Percentiles rank a stretch among this genome's conserved stretches.
Evolutionary conservation across 1,284 basidiomycete species (phyloP).

Genomic region (Sporisorium scitamineum): DNA sequence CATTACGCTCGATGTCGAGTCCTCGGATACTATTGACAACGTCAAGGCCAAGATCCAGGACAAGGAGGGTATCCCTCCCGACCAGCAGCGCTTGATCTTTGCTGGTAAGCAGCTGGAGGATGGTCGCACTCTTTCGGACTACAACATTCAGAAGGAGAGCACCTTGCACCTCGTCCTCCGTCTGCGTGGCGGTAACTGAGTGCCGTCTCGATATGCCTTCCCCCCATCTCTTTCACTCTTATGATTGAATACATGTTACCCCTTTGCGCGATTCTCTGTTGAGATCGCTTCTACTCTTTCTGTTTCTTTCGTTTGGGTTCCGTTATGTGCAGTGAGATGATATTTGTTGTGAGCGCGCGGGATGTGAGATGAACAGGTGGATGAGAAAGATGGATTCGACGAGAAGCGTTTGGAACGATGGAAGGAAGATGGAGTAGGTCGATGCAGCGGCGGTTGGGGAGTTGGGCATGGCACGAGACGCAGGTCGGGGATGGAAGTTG

Average conservation of each 20-base stretch:
- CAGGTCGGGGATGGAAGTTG: not conserved
- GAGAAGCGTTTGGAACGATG: too few species aligned
- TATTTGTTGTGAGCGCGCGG: not conserved
- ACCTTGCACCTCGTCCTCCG: constrained; percentile 96
- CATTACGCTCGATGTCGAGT: constrained; percentile 71
- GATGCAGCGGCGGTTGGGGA: too few species aligned
- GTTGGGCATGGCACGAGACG: not conserved
- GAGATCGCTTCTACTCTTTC: not conserved
- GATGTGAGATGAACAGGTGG: not conserved
- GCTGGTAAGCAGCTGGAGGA: constrained; percentile 68
- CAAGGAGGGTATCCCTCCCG: constrained; percentile 68
- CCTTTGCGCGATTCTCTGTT: not conserved
- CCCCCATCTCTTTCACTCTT: not conserved
- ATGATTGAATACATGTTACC: constrained; percentile 20
- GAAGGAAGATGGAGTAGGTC: too few species aligned
- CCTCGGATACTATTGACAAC: constrained; percentile 75
- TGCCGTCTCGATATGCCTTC: not conserved
- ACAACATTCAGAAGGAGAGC: constrained; percentile 97
- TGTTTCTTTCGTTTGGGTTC: not conserved
- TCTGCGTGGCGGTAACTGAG: constrained; percentile 70
- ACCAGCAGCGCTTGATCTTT: constrained; percentile 68
- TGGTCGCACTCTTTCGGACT: constrained; percentile 65
- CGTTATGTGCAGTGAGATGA: not conserved
- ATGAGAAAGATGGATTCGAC: not conserved
- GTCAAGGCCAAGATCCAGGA: constrained; percentile 72